Evolutionary conservation across 2,329 filamentous ascomycete genomes (phyloP), one percentile per base, ranked within the genome.

Genomic region (Bipolaris zeicola): DNA sequence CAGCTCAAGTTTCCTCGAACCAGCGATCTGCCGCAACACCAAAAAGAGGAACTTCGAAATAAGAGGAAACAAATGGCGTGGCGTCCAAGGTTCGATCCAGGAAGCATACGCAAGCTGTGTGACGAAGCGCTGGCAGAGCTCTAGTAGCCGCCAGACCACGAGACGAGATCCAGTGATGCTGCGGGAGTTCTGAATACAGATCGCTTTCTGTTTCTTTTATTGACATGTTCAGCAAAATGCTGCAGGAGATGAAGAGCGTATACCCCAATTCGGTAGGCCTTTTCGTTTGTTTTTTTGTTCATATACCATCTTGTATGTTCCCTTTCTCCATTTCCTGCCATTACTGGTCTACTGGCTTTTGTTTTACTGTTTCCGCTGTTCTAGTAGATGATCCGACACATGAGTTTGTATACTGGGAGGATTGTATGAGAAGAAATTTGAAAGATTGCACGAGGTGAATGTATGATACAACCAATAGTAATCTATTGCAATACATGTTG

Each of bases 21-120:
- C 5, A 49, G 60, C 28, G 52, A 59, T 13, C 50, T 62, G 3
- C 38, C 51, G 16, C 56, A 62, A 2, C 57, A 64, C 11, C 34
- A 45, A 6, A 54, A 50, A 52, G 62, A 72, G 7, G 50, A 42
- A 13, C 33, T 63, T 18, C 58, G 65, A 11, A 47, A 57, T 52
- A 50, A 38, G 7, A 61, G 70, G 47, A 67, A 54, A 55, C 55
- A 36, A 2, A 44, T 65, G 33, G 50, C 7, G 24, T 72, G 67
- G 36, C 70, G 71, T 6, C 64, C 66, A 34, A 60, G 71, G 13
- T 75, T 74, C 50, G 68, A 75, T 42, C 68, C 72, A 3, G 48
- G 54, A 47, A 64, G 62, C 22, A 61, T 70, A 38, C 62, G 53
- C 46, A 55, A 58, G 46, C 50, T 74, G 44, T 75, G 72, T 46